Percentiles rank a stretch among this genome's conserved stretches.
Conservation (phyloP, 176 grass and related monocot genomes). For the Oryza nivara region DNA sequence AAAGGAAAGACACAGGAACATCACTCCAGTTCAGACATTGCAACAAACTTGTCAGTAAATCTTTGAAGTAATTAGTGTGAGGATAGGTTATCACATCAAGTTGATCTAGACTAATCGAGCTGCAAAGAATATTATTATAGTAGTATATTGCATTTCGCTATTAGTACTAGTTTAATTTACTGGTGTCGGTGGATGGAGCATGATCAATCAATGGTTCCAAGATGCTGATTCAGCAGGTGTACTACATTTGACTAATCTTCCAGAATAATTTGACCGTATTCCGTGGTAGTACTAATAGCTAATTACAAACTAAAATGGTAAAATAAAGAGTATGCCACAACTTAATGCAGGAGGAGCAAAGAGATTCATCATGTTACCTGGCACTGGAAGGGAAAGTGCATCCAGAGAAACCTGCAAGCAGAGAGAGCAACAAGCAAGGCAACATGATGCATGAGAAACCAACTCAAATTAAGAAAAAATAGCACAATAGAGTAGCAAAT, state of each 20-base stretch:
- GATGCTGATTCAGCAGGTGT: neutral
- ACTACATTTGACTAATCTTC: conserved; percentile 19
- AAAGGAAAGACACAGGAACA: conserved; percentile 5
- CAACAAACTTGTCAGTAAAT: neutral
- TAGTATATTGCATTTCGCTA: neutral
- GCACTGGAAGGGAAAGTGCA: conserved; percentile 74
- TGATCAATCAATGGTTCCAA: neutral
- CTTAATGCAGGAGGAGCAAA: neutral
- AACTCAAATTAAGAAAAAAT: neutral
- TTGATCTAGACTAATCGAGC: neutral
- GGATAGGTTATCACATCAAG: neutral
- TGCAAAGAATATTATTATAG: no score
- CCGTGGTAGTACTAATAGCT: neutral
- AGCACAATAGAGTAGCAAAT: neutral
- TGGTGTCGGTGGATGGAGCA: conserved; percentile 14
- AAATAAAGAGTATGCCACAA: neutral
- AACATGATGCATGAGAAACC: neutral
- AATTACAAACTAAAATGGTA: neutral
- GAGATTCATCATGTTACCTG: conserved; percentile 49
- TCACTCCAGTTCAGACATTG: neutral
- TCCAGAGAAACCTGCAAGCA: conserved; percentile 63
- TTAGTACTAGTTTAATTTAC: neutral
- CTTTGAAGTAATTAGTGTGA: conserved; percentile 22
- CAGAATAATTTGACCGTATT: conserved; percentile 13
- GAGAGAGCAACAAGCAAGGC: neutral